Evolutionary conservation across 768 basidiomycete genomes (phyloP).

Genomic region (Podaxis rugospora): DNA sequence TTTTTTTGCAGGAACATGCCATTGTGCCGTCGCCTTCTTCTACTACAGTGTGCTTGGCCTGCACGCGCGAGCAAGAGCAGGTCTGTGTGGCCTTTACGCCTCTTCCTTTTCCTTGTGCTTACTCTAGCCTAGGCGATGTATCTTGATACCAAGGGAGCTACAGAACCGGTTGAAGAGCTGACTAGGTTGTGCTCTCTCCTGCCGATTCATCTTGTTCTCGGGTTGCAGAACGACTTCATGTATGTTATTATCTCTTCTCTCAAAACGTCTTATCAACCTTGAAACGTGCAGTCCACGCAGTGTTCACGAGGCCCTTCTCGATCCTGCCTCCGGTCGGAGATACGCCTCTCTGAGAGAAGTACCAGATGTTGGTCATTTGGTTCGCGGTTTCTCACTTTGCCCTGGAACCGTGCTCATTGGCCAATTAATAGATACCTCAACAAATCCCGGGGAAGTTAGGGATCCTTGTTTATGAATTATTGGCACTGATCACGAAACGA

Average conservation of each 20-base stretch:
- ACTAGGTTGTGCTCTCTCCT: slow-evolving; percentile 29
- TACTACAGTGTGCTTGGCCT: slow-evolving; percentile 43
- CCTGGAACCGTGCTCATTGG: neutral
- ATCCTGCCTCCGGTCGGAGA: slow-evolving; percentile 27
- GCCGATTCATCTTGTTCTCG: slow-evolving; percentile 7
- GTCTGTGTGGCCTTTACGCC: slow-evolving; percentile 28
- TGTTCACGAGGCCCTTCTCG: slow-evolving; percentile 31
- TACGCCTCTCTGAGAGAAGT: slow-evolving; percentile 30
- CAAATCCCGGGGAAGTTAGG: slow-evolving; percentile 11
- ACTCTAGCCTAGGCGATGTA: slow-evolving; percentile 52
- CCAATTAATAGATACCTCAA: slow-evolving; percentile 13
- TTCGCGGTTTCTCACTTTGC: slow-evolving; percentile 9
- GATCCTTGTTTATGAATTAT: neutral
- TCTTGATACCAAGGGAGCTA: slow-evolving; percentile 48
- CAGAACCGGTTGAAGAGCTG: slow-evolving; percentile 46
- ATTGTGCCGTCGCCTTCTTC: slow-evolving; percentile 33
- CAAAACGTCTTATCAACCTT: neutral
- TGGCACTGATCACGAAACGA: neutral
- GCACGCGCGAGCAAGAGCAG: slow-evolving; percentile 58
- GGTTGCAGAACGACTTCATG: slow-evolving; percentile 11
- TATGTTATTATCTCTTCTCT: slow-evolving; percentile 42
- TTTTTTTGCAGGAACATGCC: slow-evolving; percentile 37
- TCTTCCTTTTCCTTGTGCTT: neutral
- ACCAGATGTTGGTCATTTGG: slow-evolving; percentile 27
- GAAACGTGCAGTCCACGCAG: slow-evolving; percentile 24